phyloP scores from a whole-genome alignment of 2,329 filamentous ascomycete species.

The Aureobasidium sp. region DNA sequence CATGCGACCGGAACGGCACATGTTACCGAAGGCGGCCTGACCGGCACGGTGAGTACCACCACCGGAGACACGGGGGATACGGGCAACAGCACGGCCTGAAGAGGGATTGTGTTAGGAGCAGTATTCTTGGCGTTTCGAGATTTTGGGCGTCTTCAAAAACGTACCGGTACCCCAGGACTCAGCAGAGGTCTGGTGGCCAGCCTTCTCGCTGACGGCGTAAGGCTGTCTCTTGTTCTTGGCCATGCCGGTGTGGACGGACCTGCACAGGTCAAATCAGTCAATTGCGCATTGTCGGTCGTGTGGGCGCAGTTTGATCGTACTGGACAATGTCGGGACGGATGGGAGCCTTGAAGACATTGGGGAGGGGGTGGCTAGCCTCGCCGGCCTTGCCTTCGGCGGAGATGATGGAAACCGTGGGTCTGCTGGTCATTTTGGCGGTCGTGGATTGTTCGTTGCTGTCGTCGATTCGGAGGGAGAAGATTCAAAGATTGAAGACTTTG shows the following conservation, averaged over 20 bases:
- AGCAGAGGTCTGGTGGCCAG: conserved; percentile 98
- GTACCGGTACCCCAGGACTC: conserved; percentile 99
- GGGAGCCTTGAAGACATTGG: conserved; percentile 92
- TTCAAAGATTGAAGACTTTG: not conserved
- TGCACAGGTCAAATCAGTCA: conserved; percentile 28
- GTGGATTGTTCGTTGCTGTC: conserved; percentile 12
- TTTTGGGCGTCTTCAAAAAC: conserved; percentile 16
- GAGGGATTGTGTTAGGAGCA: conserved; percentile 1
- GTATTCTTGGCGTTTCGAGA: conserved; percentile 14
- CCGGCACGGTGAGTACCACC: conserved; percentile 99
- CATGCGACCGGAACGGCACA: conserved; percentile 99
- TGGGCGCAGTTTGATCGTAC: conserved; percentile 43
- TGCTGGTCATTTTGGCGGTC: conserved; percentile 67
- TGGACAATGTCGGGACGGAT: conserved; percentile 99
- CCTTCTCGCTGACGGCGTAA: conserved; percentile 99
- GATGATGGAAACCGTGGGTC: conserved; percentile 96
- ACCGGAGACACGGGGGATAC: conserved; percentile 99
- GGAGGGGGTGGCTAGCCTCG: conserved; percentile 82
- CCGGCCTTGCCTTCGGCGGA: conserved; percentile 89
- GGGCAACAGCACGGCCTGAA: conserved; percentile 92
- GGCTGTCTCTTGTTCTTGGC: conserved; percentile 99
- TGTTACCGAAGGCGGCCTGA: conserved; percentile 99
- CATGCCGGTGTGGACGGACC: conserved; percentile 89
- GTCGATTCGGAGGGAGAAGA: not conserved
- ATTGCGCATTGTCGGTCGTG: conserved; percentile 10